Evolutionary conservation across 2,329 filamentous ascomycete genomes (phyloP).

Genomic region (Neonectria coccinea): DNA sequence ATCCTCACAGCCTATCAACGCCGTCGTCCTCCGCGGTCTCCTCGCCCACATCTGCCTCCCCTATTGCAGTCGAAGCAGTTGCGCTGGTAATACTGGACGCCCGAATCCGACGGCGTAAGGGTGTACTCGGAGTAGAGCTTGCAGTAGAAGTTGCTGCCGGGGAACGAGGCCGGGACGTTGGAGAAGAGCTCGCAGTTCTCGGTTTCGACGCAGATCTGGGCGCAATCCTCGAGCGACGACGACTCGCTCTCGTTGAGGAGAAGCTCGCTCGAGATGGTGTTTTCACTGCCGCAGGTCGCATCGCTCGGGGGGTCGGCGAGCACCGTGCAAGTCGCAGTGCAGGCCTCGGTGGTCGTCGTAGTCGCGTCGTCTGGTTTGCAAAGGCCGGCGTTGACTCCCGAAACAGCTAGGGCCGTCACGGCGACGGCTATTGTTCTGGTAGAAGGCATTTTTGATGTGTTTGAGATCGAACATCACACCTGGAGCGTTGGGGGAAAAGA

Average conservation of each 20-base stretch:
- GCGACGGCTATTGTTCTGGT: constrained; percentile 24
- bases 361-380: constrained; percentile 8
- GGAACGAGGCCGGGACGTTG: neutral
- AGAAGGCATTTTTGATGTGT: constrained; percentile 24
- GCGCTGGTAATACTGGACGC: neutral
- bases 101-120: neutral
- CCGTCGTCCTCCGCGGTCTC: neutral
- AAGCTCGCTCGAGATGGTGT: neutral
- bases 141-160: constrained; percentile 1
- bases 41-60: neutral
- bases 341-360: constrained; percentile 1
- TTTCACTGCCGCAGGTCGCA: neutral
- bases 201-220: neutral
- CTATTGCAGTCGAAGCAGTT: neutral
- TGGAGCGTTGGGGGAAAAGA: neutral
- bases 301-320: neutral
- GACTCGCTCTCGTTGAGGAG: neutral
- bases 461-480: neutral
- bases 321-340: neutral
- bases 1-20: neutral
- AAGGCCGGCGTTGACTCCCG: constrained; percentile 12
- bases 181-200: neutral
- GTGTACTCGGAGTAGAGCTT: constrained; percentile 1
- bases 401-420: constrained; percentile 26
- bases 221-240: neutral